Percentiles rank a stretch among this genome's conserved stretches.
phyloP scores from a whole-genome alignment of 2,329 filamentous ascomycete species.

The Pestalotiopsis fici region DNA sequence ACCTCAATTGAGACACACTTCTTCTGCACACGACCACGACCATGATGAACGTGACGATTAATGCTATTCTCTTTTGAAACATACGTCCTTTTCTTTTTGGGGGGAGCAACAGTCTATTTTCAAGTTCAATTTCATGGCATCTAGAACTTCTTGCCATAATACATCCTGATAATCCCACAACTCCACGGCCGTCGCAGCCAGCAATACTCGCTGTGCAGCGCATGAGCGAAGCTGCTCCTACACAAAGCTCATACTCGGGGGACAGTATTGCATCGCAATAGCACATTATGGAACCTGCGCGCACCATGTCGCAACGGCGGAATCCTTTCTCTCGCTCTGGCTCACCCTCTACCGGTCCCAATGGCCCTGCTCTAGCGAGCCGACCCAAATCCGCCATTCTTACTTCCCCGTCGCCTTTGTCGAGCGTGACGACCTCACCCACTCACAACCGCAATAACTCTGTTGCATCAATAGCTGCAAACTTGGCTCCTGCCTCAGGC shows the following conservation, averaged over 20 bases:
- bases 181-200: neutral
- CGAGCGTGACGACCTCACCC: constrained; percentile 39
- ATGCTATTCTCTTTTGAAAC: constrained; percentile 8
- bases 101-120: neutral
- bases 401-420: constrained; percentile 54
- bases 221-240: neutral
- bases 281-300: constrained; percentile 16
- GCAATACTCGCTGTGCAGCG: neutral
- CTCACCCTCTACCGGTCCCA: constrained; percentile 65
- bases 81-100: neutral
- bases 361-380: constrained; percentile 33
- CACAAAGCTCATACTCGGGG: neutral
- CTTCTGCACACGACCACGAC: neutral
- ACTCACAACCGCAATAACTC: constrained; percentile 72
- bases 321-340: constrained; percentile 75
- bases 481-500: constrained; percentile 37
- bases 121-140: constrained; percentile 9
- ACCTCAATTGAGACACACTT: neutral
- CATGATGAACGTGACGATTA: constrained; percentile 3
- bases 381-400: constrained; percentile 79
- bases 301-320: constrained; percentile 70
- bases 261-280: neutral
- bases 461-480: constrained; percentile 50
- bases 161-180: neutral
- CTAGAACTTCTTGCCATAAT: neutral